Conservation (phyloP, 495 filamentous ascomycete species). For the Neurospora hispaniola region DNA sequence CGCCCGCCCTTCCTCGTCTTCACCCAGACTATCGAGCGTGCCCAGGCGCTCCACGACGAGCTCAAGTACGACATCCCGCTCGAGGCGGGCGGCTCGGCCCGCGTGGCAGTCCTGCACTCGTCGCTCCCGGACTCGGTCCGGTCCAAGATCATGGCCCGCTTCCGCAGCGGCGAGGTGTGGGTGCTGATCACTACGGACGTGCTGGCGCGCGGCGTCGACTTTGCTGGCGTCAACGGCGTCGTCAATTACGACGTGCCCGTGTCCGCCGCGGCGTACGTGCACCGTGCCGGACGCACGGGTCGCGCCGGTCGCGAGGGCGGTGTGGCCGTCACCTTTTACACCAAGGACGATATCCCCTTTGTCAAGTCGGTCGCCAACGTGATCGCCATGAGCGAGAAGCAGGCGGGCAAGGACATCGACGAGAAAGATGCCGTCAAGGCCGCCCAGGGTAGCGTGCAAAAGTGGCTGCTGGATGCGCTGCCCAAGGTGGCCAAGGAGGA, state of each 20-base stretch:
- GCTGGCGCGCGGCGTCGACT: constrained; percentile 83
- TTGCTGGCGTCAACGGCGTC: constrained; percentile 83
- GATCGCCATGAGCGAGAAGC: constrained; percentile 71
- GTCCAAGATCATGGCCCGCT: constrained; percentile 71
- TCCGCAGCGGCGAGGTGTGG: constrained; percentile 90
- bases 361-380: constrained; percentile 90
- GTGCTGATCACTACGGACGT: constrained; percentile 92
- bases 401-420: constrained; percentile 38
- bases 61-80: constrained; percentile 88
- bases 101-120: constrained; percentile 85
- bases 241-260: constrained; percentile 95
- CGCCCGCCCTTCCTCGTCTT: constrained; percentile 88
- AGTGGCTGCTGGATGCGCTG: constrained; percentile 83
- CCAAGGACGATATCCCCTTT: constrained; percentile 83
- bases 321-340: constrained; percentile 88
- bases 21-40: constrained; percentile 86
- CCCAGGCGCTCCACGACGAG: constrained; percentile 76
- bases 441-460: constrained; percentile 40
- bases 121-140: constrained; percentile 68
- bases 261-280: constrained; percentile 79
- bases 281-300: constrained; percentile 86
- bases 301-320: constrained; percentile 80
- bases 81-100: constrained; percentile 72
- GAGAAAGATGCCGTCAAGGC: constrained; percentile 8
- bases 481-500: constrained; percentile 74